Evolutionary conservation across 2,329 filamentous ascomycete species (phyloP).

Genomic region (Chalara sp.): DNA sequence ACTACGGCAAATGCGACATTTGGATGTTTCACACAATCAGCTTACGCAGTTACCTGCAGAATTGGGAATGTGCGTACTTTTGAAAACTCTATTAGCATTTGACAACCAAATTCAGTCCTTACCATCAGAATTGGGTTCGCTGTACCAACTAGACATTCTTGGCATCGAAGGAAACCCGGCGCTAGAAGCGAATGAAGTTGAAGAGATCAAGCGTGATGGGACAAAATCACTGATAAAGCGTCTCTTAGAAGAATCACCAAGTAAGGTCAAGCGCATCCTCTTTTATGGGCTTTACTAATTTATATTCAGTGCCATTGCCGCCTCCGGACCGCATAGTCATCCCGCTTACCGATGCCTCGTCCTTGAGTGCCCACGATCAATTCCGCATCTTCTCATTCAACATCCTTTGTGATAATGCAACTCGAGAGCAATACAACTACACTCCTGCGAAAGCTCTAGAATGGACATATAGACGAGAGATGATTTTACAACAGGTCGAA

Average conservation of each 20-base stretch:
- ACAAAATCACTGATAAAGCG: slow-evolving; percentile 79
- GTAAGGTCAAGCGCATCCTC: slow-evolving; percentile 47
- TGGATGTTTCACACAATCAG: slow-evolving; percentile 87
- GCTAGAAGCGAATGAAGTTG: slow-evolving; percentile 67
- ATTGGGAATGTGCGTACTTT: slow-evolving; percentile 92
- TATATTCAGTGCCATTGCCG: slow-evolving; percentile 60
- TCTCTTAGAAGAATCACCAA: slow-evolving; percentile 76
- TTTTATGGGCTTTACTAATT: slow-evolving; percentile 5
- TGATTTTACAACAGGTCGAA: slow-evolving; percentile 77
- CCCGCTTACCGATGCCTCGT: slow-evolving; percentile 63
- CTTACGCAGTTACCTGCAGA: slow-evolving; percentile 77
- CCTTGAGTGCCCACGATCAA: slow-evolving; percentile 48
- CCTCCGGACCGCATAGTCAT: slow-evolving; percentile 73
- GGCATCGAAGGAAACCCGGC: slow-evolving; percentile 92
- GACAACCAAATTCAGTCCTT: slow-evolving; percentile 82
- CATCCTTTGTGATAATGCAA: slow-evolving; percentile 89
- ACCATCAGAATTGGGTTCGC: slow-evolving; percentile 79
- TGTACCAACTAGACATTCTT: slow-evolving; percentile 82
- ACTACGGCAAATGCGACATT: slow-evolving; percentile 70
- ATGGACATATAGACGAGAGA: slow-evolving; percentile 81
- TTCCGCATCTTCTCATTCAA: slow-evolving; percentile 92
- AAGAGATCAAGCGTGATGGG: slow-evolving; percentile 78
- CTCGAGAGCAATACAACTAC: slow-evolving; percentile 79
- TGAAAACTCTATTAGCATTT: slow-evolving; percentile 80
- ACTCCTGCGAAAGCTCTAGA: slow-evolving; percentile 73